phyloP scores from a whole-genome alignment of 495 filamentous ascomycete genomes.

The Neurospora sp. region DNA sequence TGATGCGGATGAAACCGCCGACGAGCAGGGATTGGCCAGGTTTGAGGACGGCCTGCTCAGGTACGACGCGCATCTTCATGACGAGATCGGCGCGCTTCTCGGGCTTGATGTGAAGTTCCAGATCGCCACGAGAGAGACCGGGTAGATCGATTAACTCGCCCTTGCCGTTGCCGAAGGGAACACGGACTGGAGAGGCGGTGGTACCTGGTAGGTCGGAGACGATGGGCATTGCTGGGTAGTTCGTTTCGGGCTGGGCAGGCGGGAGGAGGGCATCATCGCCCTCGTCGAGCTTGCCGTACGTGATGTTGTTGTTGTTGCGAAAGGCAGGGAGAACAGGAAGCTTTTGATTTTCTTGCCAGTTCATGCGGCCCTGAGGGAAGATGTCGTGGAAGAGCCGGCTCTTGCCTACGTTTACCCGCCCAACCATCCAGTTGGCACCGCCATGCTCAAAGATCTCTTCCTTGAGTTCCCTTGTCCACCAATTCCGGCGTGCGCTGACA shows the following conservation, averaged over 20 bases:
- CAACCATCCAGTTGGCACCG: conserved; percentile 92
- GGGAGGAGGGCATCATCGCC: conserved; percentile 49
- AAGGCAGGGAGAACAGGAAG: conserved; percentile 24
- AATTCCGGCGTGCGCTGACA: conserved; percentile 70
- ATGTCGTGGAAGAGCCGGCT: conserved; percentile 78
- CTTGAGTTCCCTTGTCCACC: conserved; percentile 84
- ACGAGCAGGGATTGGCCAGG: conserved; percentile 76
- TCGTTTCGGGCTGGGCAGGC: conserved; percentile 57
- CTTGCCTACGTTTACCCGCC: conserved; percentile 97
- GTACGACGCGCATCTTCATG: conserved; percentile 61
- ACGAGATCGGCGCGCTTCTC: conserved; percentile 55
- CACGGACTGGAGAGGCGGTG: conserved; percentile 84
- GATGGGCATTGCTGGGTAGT: conserved; percentile 70
- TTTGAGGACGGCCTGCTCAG: conserved; percentile 60
- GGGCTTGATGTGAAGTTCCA: conserved; percentile 57
- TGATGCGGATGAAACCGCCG: conserved; percentile 82
- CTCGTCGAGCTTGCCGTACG: not conserved
- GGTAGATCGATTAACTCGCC: conserved; percentile 92
- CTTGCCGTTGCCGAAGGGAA: conserved; percentile 72
- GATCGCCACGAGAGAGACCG: conserved; percentile 62
- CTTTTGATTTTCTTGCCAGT: conserved; percentile 22
- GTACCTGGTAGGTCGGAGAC: conserved; percentile 85
- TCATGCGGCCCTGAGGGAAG: conserved; percentile 69
- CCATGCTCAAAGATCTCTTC: conserved; percentile 71
- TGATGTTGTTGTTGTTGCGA: not conserved